Percentiles rank a stretch among this genome's conserved stretches.
Conservation (phyloP, 352 stramenopile genomes). For the Globisporangium middletonii region DNA sequence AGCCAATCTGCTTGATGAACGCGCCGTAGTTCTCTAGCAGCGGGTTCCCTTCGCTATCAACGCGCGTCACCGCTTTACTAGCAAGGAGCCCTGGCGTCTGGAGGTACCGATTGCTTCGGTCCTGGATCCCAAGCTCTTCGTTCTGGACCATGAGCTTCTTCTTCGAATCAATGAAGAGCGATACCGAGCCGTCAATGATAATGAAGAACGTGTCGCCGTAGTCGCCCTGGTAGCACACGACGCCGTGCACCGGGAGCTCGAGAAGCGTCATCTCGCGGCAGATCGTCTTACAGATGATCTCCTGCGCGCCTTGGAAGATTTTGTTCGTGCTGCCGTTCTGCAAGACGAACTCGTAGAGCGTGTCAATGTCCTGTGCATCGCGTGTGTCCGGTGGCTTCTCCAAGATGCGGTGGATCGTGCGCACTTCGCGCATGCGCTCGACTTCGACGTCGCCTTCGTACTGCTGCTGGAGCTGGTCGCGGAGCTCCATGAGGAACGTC, state of each 20-base stretch:
- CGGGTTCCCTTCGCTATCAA: conserved; percentile 14
- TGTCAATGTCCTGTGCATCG: conserved; percentile 58
- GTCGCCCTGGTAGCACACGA: conserved; percentile 81
- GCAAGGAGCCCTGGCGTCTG: background rate
- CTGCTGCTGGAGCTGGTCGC: conserved; percentile 49
- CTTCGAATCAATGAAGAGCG: conserved; percentile 68
- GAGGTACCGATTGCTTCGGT: conserved; percentile 17
- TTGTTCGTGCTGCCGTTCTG: conserved; percentile 78
- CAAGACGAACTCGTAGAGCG: conserved; percentile 73
- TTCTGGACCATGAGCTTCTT: conserved; percentile 19
- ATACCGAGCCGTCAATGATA: conserved; percentile 68
- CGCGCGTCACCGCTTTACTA: background rate
- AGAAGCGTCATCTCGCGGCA: conserved; percentile 84
- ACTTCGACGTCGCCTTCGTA: conserved; percentile 33
- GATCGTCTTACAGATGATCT: conserved; percentile 87
- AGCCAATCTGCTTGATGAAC: conserved; percentile 76
- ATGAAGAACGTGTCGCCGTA: conserved; percentile 82
- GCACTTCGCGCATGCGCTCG: conserved; percentile 39
- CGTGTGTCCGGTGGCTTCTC: conserved; percentile 33
- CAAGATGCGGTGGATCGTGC: conserved; percentile 50
- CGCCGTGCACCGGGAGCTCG: conserved; percentile 44
- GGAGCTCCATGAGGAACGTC: conserved; percentile 50
- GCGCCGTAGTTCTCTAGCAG: conserved; percentile 43
- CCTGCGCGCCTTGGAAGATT: conserved; percentile 76
- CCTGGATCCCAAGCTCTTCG: conserved; percentile 10